phyloP scores from a whole-genome alignment of 805 yeast species.

The Barnettozyma sucrosica region DNA sequence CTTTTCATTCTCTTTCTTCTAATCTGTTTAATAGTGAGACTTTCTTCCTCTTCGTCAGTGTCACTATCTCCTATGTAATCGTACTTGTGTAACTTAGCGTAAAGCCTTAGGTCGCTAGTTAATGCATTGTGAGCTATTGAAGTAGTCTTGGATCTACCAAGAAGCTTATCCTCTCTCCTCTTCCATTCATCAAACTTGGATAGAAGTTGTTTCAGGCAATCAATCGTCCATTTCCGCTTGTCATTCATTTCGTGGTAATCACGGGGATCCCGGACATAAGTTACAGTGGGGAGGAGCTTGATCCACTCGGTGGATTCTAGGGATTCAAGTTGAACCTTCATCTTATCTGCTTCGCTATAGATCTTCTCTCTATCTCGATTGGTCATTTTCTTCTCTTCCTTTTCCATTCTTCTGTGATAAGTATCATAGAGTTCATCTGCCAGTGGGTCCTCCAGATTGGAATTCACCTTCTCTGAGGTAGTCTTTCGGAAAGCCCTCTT shows the following conservation, averaged over 20 bases:
- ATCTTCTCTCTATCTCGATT: conserved; percentile 48
- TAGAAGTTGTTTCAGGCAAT: conserved; percentile 32
- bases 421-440: conserved; percentile 34
- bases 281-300: conserved; percentile 38
- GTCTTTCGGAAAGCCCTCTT: conserved; percentile 12
- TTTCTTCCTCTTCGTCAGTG: conserved; percentile 26
- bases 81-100: conserved; percentile 16
- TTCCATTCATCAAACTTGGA: conserved; percentile 20
- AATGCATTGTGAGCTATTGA: neutral
- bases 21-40: conserved; percentile 14
- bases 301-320: conserved; percentile 43
- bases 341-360: conserved; percentile 47
- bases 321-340: conserved; percentile 35
- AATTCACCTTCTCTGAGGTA: conserved; percentile 10
- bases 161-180: conserved; percentile 19
- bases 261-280: conserved; percentile 41
- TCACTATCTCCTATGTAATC: conserved; percentile 25
- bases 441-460: conserved; percentile 36
- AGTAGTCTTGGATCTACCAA: conserved; percentile 12
- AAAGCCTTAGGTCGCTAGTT: conserved; percentile 14
- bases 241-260: conserved; percentile 43
- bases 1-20: conserved; percentile 12
- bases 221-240: conserved; percentile 48
- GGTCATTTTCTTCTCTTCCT: conserved; percentile 54
- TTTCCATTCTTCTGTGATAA: conserved; percentile 55